Base-by-base conservation (phyloP, 345 rosid genomes). In the Murraya koenigii region DNA sequence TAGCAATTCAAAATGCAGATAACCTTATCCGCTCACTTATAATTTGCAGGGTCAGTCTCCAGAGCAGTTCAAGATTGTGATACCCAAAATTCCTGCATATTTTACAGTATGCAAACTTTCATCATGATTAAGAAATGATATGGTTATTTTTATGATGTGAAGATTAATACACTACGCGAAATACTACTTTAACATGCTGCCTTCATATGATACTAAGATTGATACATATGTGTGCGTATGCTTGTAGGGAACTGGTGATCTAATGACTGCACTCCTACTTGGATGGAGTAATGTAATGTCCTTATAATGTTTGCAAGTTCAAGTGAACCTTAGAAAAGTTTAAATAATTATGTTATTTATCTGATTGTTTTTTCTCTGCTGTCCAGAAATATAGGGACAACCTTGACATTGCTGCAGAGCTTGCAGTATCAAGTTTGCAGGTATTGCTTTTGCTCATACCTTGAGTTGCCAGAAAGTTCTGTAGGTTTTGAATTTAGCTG, bases 381-480 rank as follows among this genome's bases (percentile, higher is more conserved):
- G 22, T 85, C 41, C 90, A 96, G 99, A 96, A 93, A 96, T 88
- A 92, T 82, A 95, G 93, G 8, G 87, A 92, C 80, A 87, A 86
- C 78, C 98, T 96, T 62, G 89, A 80, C 76, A 88, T 78, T 78
- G 97, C 97, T 75, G 97, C 98, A 17, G 99, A 94, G 88, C 97
- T 94, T 80, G 97, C 99, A 35, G 98, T 96, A 69, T 94, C 98
- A 77, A 92, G 93, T 78, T 89, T 96, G 91, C 99, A 96, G 98
- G 99, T 91, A 82, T 61, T 69, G 60, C 52, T 84, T 62, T 14
- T 65, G 15, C 38, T 39, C 56, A 20, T 36, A 1, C 35, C 22
- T 17, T 52, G 56, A 15, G 2, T 52, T 33, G 28, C 65, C 17
- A 11, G 7, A 75, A n/a, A 23, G 30, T 61, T 33, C 23, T 35